Evolutionary conservation across 1,284 basidiomycete genomes (phyloP), one percentile per base, ranked within the genome.

Genomic region (Leccinum angustisporum): DNA sequence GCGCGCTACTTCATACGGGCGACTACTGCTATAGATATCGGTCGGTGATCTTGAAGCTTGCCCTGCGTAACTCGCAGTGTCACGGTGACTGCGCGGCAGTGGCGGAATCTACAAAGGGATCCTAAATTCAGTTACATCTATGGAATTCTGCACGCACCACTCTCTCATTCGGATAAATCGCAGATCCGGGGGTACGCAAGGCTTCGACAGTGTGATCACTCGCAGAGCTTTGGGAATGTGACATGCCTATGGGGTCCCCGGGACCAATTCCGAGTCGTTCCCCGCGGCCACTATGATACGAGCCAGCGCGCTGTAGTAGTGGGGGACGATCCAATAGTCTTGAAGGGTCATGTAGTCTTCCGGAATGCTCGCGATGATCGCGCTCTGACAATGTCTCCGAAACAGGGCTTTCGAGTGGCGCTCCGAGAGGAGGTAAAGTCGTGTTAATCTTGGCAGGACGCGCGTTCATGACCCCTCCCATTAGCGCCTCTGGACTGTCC

Each of bases 201-300:
- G 65, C 66, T 36, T 75, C 74, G 1, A 74, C 65, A 18, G 74
- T 76, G 51, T 66, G 73, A 52, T 76, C 75, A 54, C 75, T 76
- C 7, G 58, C 66, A 40, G 73, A 61, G 46, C 63, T 63, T 33
- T 56, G 66, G 3, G 74, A 69, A 18, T 56, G 57, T 7, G 8
- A 46, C 68, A 73, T 68, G 55, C 75, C n/a, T 52, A 71, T 63
- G 31, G 72, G 70, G 5, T 55, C 72, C n/a, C 70, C 61, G 40
- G 31, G 65, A 53, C 63, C 43, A 16, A 66, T 13, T 25, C 64
- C 36, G 14, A 38, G 36, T 38, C 43, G 63, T 7, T 64, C 72
- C n/a, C 62, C 62, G 7, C 57, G 70, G 40, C 65, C 63, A 34
- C 63, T 65, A 34, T 69, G 71, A 40, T 68, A 72, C 27, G 72